Percentiles rank a stretch among this genome's conserved stretches.
These are phyloP conservation scores for Medicago truncatula DNA, from an alignment of 306 rosid genomes.

Conservation along the genomic window DNA sequence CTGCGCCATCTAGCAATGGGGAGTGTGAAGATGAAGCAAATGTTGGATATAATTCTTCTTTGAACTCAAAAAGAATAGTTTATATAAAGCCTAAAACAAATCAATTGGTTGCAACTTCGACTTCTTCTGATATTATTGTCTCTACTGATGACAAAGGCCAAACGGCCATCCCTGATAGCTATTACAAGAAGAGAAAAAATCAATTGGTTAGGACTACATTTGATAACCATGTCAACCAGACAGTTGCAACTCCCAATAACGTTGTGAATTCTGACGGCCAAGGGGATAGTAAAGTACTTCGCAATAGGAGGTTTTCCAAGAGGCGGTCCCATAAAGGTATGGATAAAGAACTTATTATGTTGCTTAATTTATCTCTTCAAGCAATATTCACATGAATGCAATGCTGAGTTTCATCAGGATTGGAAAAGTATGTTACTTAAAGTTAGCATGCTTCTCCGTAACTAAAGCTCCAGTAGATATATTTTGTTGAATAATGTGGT, in stretches of 20 bases:
- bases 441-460: slow-evolving; percentile 16
- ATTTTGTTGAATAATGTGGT: slow-evolving; percentile 20
- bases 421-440: slow-evolving; percentile 27
- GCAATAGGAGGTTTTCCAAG: slow-evolving; percentile 62
- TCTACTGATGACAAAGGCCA: slow-evolving; percentile 58
- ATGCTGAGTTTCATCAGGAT: slow-evolving; percentile 14
- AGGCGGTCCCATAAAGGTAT: slow-evolving; percentile 75
- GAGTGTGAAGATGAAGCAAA: slow-evolving; percentile 57
- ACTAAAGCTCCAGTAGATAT: slow-evolving; percentile 34
- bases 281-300: slow-evolving; percentile 51
- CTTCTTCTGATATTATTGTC: slow-evolving; percentile 54
- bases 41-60: slow-evolving; percentile 50
- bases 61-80: slow-evolving; percentile 60
- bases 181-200: slow-evolving; percentile 86
- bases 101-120: slow-evolving; percentile 86
- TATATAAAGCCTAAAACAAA: slow-evolving; percentile 84
- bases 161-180: slow-evolving; percentile 66
- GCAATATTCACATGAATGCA: slow-evolving; percentile 20
- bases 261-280: slow-evolving; percentile 53
- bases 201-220: slow-evolving; percentile 78
- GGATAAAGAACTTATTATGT: slow-evolving; percentile 38
- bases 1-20: slow-evolving; percentile 44
- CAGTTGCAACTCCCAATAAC: slow-evolving; percentile 48
- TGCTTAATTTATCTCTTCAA: slow-evolving; percentile 32
- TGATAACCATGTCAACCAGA: slow-evolving; percentile 57